phyloP scores from a whole-genome alignment of 1,284 basidiomycete species.

The Ustilago bromivora region DNA sequence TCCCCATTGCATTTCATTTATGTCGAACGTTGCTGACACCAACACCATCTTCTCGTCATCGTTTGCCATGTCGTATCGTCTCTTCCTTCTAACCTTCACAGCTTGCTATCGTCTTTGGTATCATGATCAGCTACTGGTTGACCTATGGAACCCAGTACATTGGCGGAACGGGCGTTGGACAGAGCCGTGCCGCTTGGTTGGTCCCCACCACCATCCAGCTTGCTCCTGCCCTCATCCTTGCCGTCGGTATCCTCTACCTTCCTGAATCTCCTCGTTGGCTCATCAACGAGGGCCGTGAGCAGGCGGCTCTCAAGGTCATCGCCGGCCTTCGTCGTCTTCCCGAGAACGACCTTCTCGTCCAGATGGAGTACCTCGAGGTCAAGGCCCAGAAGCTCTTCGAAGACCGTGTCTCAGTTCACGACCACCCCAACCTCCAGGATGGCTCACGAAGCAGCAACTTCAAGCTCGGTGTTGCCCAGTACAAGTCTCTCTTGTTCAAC shows the following conservation, averaged over 20 bases:
- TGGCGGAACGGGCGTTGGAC: conserved; percentile 72
- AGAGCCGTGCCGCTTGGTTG: conserved; percentile 71
- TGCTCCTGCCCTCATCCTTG: conserved; percentile 25
- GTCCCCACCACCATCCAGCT: conserved; percentile 28
- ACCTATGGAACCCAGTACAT: conserved; percentile 75
- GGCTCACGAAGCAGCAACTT: conserved; percentile 75
- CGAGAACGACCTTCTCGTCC: conserved; percentile 76
- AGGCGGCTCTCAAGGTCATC: conserved; percentile 69
- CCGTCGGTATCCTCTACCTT: conserved; percentile 24
- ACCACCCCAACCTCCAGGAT: conserved; percentile 76
- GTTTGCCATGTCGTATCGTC: too few species aligned
- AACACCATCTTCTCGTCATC: too few species aligned
- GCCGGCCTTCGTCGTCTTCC: conserved; percentile 76
- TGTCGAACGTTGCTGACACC: not conserved
- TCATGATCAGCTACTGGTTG: conserved; percentile 78
- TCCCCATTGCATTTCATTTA: not conserved
- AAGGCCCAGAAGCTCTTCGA: conserved; percentile 70
- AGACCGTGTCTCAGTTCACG: conserved; percentile 50
- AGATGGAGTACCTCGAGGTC: conserved; percentile 76
- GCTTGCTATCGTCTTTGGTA: conserved; percentile 42
- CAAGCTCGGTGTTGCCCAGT: conserved; percentile 75
- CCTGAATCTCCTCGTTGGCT: conserved; percentile 54
- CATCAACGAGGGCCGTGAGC: conserved; percentile 29
- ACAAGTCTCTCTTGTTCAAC: conserved; percentile 69
- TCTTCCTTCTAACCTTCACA: not conserved